Percentiles rank a stretch among this genome's conserved stretches.
Evolutionary conservation across 2,329 filamentous ascomycete species (phyloP).

Genomic region (Ramularia collo-cygni): DNA sequence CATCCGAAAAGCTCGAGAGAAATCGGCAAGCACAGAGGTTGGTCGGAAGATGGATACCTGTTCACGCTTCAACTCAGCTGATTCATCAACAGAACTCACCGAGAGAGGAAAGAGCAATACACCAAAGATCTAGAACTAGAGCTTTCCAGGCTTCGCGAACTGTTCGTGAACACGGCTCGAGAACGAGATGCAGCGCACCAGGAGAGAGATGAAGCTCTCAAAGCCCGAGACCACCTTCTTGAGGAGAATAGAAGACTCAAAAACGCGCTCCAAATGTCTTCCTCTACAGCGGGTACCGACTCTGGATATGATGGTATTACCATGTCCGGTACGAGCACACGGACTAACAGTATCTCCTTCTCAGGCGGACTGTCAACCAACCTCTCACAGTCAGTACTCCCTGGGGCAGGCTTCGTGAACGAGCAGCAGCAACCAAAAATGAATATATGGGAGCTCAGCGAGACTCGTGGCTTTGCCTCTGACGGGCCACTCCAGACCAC

Average conservation of each 20-base stretch:
- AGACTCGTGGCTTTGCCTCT: constrained; percentile 15
- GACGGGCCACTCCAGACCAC: constrained; percentile 8
- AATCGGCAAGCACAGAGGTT: constrained; percentile 22
- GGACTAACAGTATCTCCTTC: constrained; percentile 15
- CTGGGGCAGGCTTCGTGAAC: no score
- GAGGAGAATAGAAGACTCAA: constrained; percentile 5
- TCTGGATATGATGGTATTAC: constrained; percentile 16
- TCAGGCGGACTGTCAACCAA: constrained; percentile 5
- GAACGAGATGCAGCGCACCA: constrained; percentile 15
- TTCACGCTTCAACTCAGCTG: neutral
- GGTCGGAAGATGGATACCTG: no score
- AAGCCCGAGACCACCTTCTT: constrained; percentile 11
- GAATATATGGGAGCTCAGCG: constrained; percentile 14
- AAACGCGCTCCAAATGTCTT: constrained; percentile 10
- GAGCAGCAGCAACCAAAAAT: no score
- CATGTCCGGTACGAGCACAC: constrained; percentile 13
- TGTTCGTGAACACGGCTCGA: constrained; percentile 12
- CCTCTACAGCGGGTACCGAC: constrained; percentile 13
- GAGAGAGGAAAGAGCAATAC: constrained; percentile 21
- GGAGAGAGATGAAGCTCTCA: constrained; percentile 10
- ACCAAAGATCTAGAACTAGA: constrained; percentile 20
- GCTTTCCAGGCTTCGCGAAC: constrained; percentile 17
- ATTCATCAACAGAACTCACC: constrained; percentile 13
- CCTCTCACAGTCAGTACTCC: no score
- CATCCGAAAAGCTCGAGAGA: constrained; percentile 17